Percentiles rank a stretch among this genome's conserved stretches.
These are phyloP conservation scores for Thielaviopsis musarum DNA, from an alignment of 2,329 filamentous ascomycete genomes.

Conservation along the genomic window DNA sequence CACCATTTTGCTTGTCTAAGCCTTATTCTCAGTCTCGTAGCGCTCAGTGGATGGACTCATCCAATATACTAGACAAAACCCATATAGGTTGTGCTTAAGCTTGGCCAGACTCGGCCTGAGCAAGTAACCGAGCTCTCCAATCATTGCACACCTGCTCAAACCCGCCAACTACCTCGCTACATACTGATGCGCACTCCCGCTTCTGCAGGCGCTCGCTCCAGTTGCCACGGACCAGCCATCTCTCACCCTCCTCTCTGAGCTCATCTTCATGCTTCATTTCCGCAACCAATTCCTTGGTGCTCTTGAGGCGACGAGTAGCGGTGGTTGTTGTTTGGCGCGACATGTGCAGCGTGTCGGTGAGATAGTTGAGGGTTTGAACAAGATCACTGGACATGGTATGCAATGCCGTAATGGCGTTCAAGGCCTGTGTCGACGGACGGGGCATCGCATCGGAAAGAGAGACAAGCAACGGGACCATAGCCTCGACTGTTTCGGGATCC, in stretches of 20 bases:
- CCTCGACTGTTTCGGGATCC: constrained; percentile 47
- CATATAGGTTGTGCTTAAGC: constrained; percentile 16
- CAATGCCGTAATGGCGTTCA: constrained; percentile 50
- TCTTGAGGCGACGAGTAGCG: constrained; percentile 62
- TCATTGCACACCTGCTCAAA: constrained; percentile 82
- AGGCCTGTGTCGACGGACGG: constrained; percentile 41
- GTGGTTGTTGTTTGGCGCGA: constrained; percentile 73
- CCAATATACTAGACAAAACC: not conserved
- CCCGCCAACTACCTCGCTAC: constrained; percentile 73
- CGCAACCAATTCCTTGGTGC: constrained; percentile 67
- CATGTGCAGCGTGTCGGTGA: constrained; percentile 90
- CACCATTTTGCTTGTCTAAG: not conserved
- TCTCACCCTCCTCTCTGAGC: constrained; percentile 61
- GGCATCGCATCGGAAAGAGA: constrained; percentile 51
- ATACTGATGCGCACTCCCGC: constrained; percentile 69
- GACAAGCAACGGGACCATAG: constrained; percentile 50
- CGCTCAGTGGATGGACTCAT: not conserved
- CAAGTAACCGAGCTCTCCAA: constrained; percentile 63
- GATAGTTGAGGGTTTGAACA: constrained; percentile 63
- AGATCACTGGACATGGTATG: constrained; percentile 56
- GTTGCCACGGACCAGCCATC: constrained; percentile 65
- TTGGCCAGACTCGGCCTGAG: constrained; percentile 36
- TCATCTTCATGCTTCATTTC: constrained; percentile 77
- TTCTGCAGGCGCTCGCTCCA: constrained; percentile 64
- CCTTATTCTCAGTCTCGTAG: not conserved